Evolutionary conservation across 139 green algal genomes (phyloP).

Genomic region (Picochlorum costavermella): DNA sequence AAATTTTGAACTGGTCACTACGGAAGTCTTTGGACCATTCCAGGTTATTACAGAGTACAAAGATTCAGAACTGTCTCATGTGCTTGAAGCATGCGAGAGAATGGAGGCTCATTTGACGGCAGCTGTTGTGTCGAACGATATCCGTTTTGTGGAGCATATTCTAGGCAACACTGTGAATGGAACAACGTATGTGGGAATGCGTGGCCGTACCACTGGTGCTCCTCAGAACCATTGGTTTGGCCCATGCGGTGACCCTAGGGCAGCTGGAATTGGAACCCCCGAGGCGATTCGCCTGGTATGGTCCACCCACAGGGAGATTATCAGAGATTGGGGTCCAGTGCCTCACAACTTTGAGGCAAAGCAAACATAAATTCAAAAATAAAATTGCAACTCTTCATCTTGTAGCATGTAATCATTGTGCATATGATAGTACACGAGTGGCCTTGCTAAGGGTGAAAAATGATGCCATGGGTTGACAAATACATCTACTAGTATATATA

Average conservation of each 20-base stretch:
- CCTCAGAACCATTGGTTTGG: slow-evolving; percentile 99
- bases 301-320: slow-evolving; percentile 72
- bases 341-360: slow-evolving; percentile 7
- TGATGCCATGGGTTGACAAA: no score
- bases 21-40: slow-evolving; percentile 94
- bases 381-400: not conserved
- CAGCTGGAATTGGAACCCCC: slow-evolving; percentile 90
- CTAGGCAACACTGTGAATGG: slow-evolving; percentile 93
- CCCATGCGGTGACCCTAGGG: slow-evolving; percentile 82
- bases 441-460: no score
- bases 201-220: slow-evolving; percentile 82
- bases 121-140: slow-evolving; percentile 63
- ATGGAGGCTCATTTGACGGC: slow-evolving; percentile 92
- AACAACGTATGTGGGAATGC: slow-evolving; percentile 87
- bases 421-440: no score
- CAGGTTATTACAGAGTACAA: slow-evolving; percentile 85
- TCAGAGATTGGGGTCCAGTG: slow-evolving; percentile 23
- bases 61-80: slow-evolving; percentile 60
- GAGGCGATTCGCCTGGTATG: slow-evolving; percentile 94
- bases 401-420: no score
- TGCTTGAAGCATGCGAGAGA: slow-evolving; percentile 76
- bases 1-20: slow-evolving; percentile 73
- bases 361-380: slow-evolving; percentile 13
- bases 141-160: slow-evolving; percentile 56
- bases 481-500: no score